Base-by-base conservation (phyloP, 345 rosid genomes). In the Gossypium sturtianum region DNA sequence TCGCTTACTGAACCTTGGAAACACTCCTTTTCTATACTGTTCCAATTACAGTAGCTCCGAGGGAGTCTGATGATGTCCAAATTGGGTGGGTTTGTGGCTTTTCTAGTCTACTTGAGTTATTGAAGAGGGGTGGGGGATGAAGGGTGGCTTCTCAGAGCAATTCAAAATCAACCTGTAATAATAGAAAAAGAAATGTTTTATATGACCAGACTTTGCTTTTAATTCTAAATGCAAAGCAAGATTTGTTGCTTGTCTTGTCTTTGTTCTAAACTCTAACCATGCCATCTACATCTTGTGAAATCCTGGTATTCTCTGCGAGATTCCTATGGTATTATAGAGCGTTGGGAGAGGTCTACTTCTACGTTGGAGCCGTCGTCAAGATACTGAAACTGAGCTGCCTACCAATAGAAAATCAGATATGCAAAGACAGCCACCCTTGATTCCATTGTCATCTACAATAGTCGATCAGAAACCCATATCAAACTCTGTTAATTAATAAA, bases 91-190 rank as follows among this genome's bases (percentile, higher is more conserved):
- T 48, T 15, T 9, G 3, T 48, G 22, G 9, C 2, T 68, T 25
- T 68, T 19, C 10, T n/a, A 7, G 71, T 49, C 27, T 57, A 23
- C 25, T 19, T 23, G 11, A 67, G 41, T 45, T 41, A 7, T 23
- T 65, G 13, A 19, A 65, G 2, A 1, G 34, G 12, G 47, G 51
- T 5, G 68, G 45, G 43, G 4, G 34, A 16, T 43, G 12, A 49
- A 49, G 48, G 48, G 48, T 51, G 19, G 20, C 58, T 53, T 53
- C 58, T 53, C 23, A 7, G 22, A n/a, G 58, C 22, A 53, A 9
- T 34, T 53, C 58, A 53, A 20, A 53, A 53, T 53, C 58, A 53
- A 53, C 54, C 54, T 66, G 70, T 66, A 66, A 66, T 45, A 66
- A 66, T 66, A 22, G 13, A n/a, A 1, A 45, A 44, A 66, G 7